Conservation (phyloP, 805 yeast genomes). For the Wickerhamiella parazyma region DNA sequence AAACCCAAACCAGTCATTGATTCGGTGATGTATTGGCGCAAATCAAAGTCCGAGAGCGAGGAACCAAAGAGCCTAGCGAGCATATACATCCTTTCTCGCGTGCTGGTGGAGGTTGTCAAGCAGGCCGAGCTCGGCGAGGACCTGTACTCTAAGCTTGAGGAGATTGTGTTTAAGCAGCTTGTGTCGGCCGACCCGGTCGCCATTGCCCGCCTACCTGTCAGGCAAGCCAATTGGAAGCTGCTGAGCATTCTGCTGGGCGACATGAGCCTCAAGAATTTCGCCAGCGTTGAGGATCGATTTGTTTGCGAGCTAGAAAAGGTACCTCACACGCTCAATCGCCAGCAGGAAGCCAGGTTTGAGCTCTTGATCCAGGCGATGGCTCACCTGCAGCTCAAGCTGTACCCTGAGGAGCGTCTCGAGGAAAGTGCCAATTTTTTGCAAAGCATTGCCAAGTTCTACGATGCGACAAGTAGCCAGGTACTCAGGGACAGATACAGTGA, state of each 20-base stretch:
- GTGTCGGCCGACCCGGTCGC: slow-evolving; percentile 71
- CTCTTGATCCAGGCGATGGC: slow-evolving; percentile 86
- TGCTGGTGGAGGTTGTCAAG: slow-evolving; percentile 78
- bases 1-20: slow-evolving; percentile 95
- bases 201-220: slow-evolving; percentile 52
- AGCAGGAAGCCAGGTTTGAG: slow-evolving; percentile 50
- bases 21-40: slow-evolving; percentile 97
- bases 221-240: slow-evolving; percentile 87
- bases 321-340: slow-evolving; percentile 39
- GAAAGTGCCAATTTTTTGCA: slow-evolving; percentile 85
- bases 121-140: slow-evolving; percentile 79
- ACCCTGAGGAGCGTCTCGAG: slow-evolving; percentile 81
- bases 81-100: slow-evolving; percentile 81
- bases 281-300: slow-evolving; percentile 84
- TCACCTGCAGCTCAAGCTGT: slow-evolving; percentile 59
- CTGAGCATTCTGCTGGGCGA: slow-evolving; percentile 80
- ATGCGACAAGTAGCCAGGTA: slow-evolving; percentile 46
- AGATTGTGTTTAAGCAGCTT: slow-evolving; percentile 81
- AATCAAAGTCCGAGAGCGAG: slow-evolving; percentile 80
- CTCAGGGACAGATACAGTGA: slow-evolving; percentile 72
- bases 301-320: slow-evolving; percentile 82
- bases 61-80: slow-evolving; percentile 78
- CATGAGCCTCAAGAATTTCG: slow-evolving; percentile 73
- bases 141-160: slow-evolving; percentile 72
- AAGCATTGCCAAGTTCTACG: slow-evolving; percentile 74